Evolutionary conservation across 2,329 filamentous ascomycete species (phyloP).

Genomic region (Pseudogymnoascus sp.): DNA sequence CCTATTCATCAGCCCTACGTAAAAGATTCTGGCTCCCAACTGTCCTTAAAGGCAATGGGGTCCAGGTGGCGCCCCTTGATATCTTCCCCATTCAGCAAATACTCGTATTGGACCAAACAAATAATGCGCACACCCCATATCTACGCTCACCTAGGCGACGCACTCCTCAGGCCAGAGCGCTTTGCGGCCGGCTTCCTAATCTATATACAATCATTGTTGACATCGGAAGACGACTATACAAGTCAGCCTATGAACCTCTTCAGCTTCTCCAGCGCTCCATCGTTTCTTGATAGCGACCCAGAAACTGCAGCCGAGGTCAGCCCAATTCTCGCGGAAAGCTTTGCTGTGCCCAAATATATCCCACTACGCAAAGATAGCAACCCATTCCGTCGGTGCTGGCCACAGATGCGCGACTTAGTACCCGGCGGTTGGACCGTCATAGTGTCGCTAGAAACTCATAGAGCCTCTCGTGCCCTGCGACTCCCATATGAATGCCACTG

Average conservation of each 20-base stretch:
- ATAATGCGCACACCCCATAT: not conserved
- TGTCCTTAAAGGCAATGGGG: not conserved
- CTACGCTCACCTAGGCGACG: not conserved
- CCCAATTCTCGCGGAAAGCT: constrained; percentile 14
- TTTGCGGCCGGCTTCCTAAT: not conserved
- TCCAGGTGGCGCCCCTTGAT: not conserved
- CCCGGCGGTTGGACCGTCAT: not conserved
- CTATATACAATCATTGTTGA: not conserved
- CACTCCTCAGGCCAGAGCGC: not conserved
- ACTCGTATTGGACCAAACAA: not conserved
- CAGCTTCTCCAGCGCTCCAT: constrained; percentile 13
- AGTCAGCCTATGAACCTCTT: constrained; percentile 11
- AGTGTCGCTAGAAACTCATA: not conserved
- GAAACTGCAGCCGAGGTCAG: constrained; percentile 6
- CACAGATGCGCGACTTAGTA: not conserved
- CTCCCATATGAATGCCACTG: not conserved
- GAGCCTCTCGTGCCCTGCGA: not conserved
- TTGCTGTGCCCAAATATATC: constrained; percentile 3
- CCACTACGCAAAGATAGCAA: not conserved
- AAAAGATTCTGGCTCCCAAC: not conserved
- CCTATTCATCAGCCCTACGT: not conserved
- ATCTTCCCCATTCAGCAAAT: not conserved
- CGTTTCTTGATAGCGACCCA: constrained; percentile 9
- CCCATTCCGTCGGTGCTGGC: not conserved
- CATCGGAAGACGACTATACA: not conserved